phyloP scores from a whole-genome alignment of 495 filamentous ascomycete species.

The Penicillium robsamsonii region DNA sequence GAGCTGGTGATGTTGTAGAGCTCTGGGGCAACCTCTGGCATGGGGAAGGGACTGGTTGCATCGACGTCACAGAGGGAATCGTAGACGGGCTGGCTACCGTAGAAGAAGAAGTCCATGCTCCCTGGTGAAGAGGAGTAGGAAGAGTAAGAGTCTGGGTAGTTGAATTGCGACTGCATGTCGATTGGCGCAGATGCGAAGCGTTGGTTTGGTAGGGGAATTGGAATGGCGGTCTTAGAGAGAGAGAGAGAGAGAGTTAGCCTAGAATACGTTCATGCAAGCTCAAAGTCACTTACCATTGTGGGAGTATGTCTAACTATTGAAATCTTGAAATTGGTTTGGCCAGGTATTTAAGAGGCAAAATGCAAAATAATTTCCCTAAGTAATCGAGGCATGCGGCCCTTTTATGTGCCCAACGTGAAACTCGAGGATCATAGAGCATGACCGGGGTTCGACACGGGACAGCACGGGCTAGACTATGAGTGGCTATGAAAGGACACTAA shows the following conservation, averaged over 20 bases:
- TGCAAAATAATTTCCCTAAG: neutral
- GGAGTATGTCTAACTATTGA: slow-evolving; percentile 3
- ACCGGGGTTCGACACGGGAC: slow-evolving; percentile 10
- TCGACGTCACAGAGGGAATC: slow-evolving; percentile 26
- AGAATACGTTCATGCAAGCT: slow-evolving; percentile 9
- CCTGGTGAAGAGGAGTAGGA: slow-evolving; percentile 30
- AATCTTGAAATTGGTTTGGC: neutral
- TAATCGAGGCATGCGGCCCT: slow-evolving; percentile 3
- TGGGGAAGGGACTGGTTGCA: slow-evolving; percentile 16
- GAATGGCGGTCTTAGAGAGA: slow-evolving; percentile 15
- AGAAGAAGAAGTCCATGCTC: slow-evolving; percentile 33
- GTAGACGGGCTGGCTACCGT: slow-evolving; percentile 24
- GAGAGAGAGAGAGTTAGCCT: slow-evolving; percentile 12
- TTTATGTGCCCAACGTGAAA: slow-evolving; percentile 7
- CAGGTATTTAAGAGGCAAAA: neutral
- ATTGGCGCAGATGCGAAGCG: slow-evolving; percentile 1
- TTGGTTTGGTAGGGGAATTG: slow-evolving; percentile 7
- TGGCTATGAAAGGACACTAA: slow-evolving; percentile 1
- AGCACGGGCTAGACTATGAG: slow-evolving; percentile 1
- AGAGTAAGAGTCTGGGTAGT: slow-evolving; percentile 25
- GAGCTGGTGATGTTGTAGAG: slow-evolving; percentile 27
- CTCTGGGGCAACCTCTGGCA: slow-evolving; percentile 22
- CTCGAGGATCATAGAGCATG: neutral
- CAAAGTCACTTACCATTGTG: slow-evolving; percentile 22
- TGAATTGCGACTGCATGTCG: slow-evolving; percentile 32